Conservation (phyloP, 352 stramenopile species). For the Globisporangium viniferum region DNA sequence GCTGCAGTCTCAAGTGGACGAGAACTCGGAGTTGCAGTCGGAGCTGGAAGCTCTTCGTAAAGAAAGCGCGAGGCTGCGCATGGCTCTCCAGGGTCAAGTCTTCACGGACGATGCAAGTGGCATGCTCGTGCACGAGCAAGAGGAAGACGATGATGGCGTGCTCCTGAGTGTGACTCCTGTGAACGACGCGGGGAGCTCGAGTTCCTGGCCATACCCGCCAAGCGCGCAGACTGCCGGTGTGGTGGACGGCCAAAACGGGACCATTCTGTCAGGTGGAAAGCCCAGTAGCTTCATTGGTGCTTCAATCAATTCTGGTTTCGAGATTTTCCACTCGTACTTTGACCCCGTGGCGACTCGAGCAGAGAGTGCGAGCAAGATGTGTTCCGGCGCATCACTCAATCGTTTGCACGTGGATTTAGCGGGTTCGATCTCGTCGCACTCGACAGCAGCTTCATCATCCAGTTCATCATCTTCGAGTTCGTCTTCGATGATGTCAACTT, state of each 20-base stretch:
- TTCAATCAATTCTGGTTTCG: constrained; percentile 68
- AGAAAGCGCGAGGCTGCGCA: constrained; percentile 53
- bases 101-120: constrained; percentile 61
- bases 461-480: constrained; percentile 3
- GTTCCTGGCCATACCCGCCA: constrained; percentile 1
- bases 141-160: constrained; percentile 71
- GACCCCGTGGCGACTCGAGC: constrained; percentile 22
- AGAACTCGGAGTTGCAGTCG: constrained; percentile 71
- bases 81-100: constrained; percentile 69
- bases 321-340: constrained; percentile 81
- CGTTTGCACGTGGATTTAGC: neutral
- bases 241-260: constrained; percentile 8
- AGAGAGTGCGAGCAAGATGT: neutral
- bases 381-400: neutral
- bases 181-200: constrained; percentile 14
- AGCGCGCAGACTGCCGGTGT: neutral
- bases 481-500: constrained; percentile 2
- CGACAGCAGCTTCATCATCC: neutral
- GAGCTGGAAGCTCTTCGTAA: constrained; percentile 67
- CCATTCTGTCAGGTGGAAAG: constrained; percentile 18
- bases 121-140: constrained; percentile 72
- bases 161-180: constrained; percentile 68
- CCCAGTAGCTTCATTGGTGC: constrained; percentile 42
- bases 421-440: neutral
- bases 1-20: constrained; percentile 61